Conservation (phyloP, 140 eudicot genomes). For the Stevia rebaudiana region DNA sequence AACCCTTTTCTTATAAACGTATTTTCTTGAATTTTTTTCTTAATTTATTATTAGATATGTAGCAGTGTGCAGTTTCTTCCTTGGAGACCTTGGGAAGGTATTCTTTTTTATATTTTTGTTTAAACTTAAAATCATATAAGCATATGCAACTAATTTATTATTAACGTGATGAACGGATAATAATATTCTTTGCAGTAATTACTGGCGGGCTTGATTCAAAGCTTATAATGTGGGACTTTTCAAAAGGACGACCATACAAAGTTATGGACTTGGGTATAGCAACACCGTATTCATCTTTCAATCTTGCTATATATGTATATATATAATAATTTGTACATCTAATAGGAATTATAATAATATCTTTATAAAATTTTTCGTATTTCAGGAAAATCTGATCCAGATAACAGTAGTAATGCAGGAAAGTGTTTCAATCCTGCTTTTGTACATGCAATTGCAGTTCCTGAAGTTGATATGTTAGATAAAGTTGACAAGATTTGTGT, state of each 20-base stretch:
- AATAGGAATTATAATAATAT: background rate
- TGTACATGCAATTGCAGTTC: conserved; percentile 75
- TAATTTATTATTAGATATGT: conserved; percentile 54
- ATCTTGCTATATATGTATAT: conserved; percentile 1
- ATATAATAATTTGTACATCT: background rate
- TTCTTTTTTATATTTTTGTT: background rate
- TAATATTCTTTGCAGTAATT: conserved; percentile 47
- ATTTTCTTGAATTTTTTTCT: conserved; percentile 18
- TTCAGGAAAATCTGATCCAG: conserved; percentile 41
- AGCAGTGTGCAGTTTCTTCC: conserved; percentile 92
- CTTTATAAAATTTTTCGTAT: background rate
- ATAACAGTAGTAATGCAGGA: conserved; percentile 32
- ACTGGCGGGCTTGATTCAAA: conserved; percentile 99
- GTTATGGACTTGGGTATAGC: conserved; percentile 68
- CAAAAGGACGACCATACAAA: conserved; percentile 72
- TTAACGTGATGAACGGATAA: background rate
- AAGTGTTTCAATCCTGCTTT: conserved; percentile 89
- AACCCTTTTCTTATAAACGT: background rate
- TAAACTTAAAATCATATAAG: background rate
- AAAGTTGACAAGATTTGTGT: conserved; percentile 66
- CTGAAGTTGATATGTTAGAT: conserved; percentile 71
- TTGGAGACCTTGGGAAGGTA: conserved; percentile 99
- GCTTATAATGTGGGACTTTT: conserved; percentile 94
- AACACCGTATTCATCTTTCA: background rate
- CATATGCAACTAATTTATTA: conserved; percentile 2